A percentile compares a stretch with the other conserved stretches of the same genome.
phyloP scores from a whole-genome alignment of 345 rosid species.

The Eucalyptus grandis region DNA sequence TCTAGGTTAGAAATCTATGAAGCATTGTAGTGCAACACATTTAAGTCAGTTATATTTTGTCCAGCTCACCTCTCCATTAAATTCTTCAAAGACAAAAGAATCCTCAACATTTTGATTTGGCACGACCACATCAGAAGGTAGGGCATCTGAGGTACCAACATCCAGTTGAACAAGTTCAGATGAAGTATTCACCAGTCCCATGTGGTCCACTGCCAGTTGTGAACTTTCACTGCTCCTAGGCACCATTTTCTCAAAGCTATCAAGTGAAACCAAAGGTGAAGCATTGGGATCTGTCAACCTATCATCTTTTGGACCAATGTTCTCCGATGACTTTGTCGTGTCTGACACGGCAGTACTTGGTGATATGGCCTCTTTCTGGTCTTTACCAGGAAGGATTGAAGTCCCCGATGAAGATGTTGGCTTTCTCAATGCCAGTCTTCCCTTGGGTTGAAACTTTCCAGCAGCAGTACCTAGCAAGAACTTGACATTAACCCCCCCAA shows the following conservation, averaged over 20 bases:
- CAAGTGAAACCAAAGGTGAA: not conserved
- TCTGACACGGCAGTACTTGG: not conserved
- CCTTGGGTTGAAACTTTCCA: constrained; percentile 33
- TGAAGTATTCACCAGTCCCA: not conserved
- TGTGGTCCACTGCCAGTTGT: not conserved
- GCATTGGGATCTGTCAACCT: not conserved
- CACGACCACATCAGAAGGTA: not conserved
- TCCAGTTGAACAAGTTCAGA: not conserved
- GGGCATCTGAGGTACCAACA: not conserved
- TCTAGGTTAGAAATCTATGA: not conserved
- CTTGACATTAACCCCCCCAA: not conserved
- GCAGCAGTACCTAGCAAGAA: constrained; percentile 14
- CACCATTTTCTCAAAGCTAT: not conserved
- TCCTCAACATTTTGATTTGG: not conserved
- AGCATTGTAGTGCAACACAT: not conserved
- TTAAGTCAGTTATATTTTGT: not conserved
- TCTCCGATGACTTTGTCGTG: not conserved
- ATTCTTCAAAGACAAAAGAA: not conserved
- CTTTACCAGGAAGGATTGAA: not conserved
- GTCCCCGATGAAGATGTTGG: not conserved
- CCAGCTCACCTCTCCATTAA: not conserved
- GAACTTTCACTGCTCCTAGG: not conserved
- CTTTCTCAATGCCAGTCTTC: constrained; percentile 4
- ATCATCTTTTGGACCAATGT: not conserved
- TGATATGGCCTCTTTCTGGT: not conserved